phyloP scores from a whole-genome alignment of 2,329 filamentous ascomycete genomes.

The Zymoseptoria passerinii region DNA sequence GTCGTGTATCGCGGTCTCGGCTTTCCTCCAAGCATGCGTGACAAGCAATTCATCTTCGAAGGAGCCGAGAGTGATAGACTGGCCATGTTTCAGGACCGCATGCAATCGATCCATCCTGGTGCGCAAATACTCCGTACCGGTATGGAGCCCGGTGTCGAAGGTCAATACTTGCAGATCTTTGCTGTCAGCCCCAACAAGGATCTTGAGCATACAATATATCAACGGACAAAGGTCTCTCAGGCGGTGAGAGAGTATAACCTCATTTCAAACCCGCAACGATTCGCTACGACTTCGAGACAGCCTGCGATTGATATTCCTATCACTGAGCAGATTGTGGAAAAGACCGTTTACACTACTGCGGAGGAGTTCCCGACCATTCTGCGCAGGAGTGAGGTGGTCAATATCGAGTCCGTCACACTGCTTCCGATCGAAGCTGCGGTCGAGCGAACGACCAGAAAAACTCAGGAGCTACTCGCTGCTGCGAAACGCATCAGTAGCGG shows the following conservation, averaged over 20 bases:
- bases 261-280: constrained; percentile 65
- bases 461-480: constrained; percentile 68
- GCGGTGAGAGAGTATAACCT: constrained; percentile 81
- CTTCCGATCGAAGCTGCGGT: constrained; percentile 77
- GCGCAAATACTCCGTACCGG: constrained; percentile 70
- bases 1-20: constrained; percentile 84
- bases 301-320: constrained; percentile 55
- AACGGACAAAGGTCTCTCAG: constrained; percentile 74
- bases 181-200: constrained; percentile 76
- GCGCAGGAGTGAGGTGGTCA: constrained; percentile 74
- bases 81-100: constrained; percentile 75
- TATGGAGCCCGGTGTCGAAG: constrained; percentile 68
- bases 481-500: constrained; percentile 56
- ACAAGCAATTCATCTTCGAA: constrained; percentile 91
- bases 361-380: constrained; percentile 89
- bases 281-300: constrained; percentile 67
- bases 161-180: constrained; percentile 79
- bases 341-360: constrained; percentile 71
- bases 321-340: constrained; percentile 70
- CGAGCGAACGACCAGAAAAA: constrained; percentile 84
- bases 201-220: constrained; percentile 72
- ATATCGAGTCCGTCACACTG: constrained; percentile 57
- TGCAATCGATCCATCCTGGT: constrained; percentile 82
- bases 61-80: constrained; percentile 68
- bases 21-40: constrained; percentile 69